Conservation (phyloP, 1,139 yeast genomes). For the Kurtzmaniella quercitrusa region DNA sequence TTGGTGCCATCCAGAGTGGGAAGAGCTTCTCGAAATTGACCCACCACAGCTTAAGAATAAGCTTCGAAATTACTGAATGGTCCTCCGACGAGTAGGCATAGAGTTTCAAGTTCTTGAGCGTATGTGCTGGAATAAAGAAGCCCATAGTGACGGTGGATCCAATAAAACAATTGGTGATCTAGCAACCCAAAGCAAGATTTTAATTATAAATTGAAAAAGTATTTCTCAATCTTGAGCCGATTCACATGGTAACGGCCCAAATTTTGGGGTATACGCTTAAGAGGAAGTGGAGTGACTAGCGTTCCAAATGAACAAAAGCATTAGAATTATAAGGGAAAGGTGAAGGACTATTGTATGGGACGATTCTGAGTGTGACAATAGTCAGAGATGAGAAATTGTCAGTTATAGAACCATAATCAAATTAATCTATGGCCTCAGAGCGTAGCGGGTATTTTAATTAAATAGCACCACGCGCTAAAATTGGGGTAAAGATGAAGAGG, state of each 20-base stretch:
- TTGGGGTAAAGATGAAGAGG: too few species aligned
- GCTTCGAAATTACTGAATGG: conserved; percentile 71
- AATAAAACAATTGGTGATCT: neutral
- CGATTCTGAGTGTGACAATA: too few species aligned
- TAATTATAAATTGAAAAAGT: neutral
- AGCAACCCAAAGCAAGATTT: neutral
- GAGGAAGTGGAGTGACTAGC: neutral
- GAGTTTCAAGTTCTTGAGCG: conserved; percentile 57
- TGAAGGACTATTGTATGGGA: too few species aligned
- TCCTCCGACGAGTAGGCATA: conserved; percentile 79
- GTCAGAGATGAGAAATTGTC: too few species aligned
- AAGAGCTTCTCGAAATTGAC: conserved; percentile 63
- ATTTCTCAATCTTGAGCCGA: neutral
- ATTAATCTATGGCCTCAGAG: too few species aligned
- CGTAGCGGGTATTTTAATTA: too few species aligned
- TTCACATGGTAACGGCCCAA: neutral
- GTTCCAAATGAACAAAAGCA: too few species aligned
- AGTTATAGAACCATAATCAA: too few species aligned
- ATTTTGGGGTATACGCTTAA: neutral
- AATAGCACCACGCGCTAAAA: too few species aligned
- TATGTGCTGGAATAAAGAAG: conserved; percentile 58
- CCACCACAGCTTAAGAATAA: conserved; percentile 80
- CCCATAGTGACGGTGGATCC: conserved; percentile 50
- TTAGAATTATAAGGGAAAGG: too few species aligned
- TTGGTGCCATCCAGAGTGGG: conserved; percentile 87